Evolutionary conservation across 805 yeast species (phyloP).

Genomic region (Candida takata): DNA sequence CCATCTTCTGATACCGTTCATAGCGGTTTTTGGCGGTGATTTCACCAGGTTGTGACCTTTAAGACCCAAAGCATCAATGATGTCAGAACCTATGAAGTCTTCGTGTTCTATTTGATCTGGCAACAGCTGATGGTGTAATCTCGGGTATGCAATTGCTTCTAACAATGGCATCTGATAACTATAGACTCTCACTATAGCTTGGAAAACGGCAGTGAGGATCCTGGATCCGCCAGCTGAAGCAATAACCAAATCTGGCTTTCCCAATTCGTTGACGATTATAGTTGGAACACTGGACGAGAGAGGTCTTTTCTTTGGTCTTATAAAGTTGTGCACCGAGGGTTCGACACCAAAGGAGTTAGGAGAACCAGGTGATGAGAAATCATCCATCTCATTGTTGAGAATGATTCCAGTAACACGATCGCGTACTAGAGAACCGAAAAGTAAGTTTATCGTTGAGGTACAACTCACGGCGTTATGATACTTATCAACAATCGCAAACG

Average conservation of each 20-base stretch:
- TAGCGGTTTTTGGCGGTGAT: conserved; percentile 42
- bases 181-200: conserved; percentile 64
- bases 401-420: conserved; percentile 79
- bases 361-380: conserved; percentile 67
- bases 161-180: conserved; percentile 52
- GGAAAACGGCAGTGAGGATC: conserved; percentile 75
- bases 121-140: conserved; percentile 84
- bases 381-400: conserved; percentile 91
- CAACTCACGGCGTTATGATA: conserved; percentile 73
- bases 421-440: conserved; percentile 77
- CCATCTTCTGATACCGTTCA: conserved; percentile 46
- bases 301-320: conserved; percentile 74
- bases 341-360: conserved; percentile 73
- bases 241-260: conserved; percentile 55
- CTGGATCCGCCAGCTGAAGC: conserved; percentile 96
- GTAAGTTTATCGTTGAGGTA: conserved; percentile 82
- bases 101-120: conserved; percentile 68
- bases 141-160: conserved; percentile 68
- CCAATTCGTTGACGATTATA: conserved; percentile 43
- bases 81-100: conserved; percentile 37
- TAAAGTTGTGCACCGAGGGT: conserved; percentile 76
- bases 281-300: conserved; percentile 79
- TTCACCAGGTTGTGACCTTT: conserved; percentile 46
- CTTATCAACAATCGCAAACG: conserved; percentile 71
- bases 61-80: conserved; percentile 27